Conservation (phyloP, 805 yeast species). For the Candida krabiensis region DNA sequence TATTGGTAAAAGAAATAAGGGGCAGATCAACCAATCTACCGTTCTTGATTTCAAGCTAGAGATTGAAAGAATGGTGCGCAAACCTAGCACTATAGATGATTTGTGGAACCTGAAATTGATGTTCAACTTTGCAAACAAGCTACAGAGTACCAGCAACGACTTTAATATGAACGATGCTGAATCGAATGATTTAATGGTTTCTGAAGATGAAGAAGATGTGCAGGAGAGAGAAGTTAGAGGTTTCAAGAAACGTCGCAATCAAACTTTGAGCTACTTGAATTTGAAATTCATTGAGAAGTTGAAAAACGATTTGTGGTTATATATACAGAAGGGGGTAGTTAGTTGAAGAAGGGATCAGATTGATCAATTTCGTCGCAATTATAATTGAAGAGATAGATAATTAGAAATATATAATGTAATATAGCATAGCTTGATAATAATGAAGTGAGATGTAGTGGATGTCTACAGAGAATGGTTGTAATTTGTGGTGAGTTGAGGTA, state of each 20-base stretch:
- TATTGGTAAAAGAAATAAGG: constrained; percentile 12
- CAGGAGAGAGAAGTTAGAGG: constrained; percentile 16
- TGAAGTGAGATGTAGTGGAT: too few species aligned
- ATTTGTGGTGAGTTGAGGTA: too few species aligned
- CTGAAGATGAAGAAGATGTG: constrained; percentile 7
- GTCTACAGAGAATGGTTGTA: too few species aligned
- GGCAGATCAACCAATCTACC: constrained; percentile 36
- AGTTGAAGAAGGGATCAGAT: too few species aligned
- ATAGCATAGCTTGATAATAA: too few species aligned
- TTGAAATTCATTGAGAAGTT: constrained; percentile 53
- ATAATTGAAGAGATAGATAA: neutral
- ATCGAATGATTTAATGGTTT: constrained; percentile 6
- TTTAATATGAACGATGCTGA: neutral
- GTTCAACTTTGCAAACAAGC: constrained; percentile 57
- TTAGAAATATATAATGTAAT: too few species aligned
- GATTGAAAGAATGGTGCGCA: constrained; percentile 40
- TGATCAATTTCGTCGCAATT: too few species aligned
- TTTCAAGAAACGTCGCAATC: too few species aligned
- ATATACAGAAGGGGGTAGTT: constrained; percentile 9
- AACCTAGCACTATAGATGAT: constrained; percentile 49
- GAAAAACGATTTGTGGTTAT: constrained; percentile 39
- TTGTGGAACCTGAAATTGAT: constrained; percentile 63
- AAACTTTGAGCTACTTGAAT: constrained; percentile 41
- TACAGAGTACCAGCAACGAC: constrained; percentile 1
- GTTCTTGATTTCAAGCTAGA: constrained; percentile 59